A percentile compares a stretch with the other conserved stretches of the same genome.
Conservation (phyloP, 176 grass and related monocot genomes). For the Themeda triandra region DNA sequence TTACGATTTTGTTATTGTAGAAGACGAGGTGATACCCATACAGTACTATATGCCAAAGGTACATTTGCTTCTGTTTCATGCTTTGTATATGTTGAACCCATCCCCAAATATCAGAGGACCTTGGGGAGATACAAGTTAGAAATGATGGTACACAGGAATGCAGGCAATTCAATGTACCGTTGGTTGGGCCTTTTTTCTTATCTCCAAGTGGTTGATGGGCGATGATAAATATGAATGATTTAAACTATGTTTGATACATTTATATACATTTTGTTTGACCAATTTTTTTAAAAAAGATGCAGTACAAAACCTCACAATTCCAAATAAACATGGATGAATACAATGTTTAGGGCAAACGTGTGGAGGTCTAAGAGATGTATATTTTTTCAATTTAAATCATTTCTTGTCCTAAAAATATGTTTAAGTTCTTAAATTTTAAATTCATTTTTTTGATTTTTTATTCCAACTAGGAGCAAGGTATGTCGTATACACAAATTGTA, state of each 20-base stretch:
- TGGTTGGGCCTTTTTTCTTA: background rate
- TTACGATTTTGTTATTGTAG: background rate
- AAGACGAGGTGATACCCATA: background rate
- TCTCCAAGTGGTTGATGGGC: background rate
- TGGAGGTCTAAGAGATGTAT: background rate
- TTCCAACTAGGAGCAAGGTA: no score
- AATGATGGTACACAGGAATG: background rate
- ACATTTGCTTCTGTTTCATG: background rate
- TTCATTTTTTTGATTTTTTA: background rate
- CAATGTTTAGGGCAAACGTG: background rate
- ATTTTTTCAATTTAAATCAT: no score
- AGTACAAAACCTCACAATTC: background rate
- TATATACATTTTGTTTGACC: background rate
- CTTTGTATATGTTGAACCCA: background rate
- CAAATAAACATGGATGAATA: no score
- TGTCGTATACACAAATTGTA: no score
- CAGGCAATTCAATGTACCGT: background rate
- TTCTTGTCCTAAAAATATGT: background rate
- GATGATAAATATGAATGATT: background rate
- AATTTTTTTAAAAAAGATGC: background rate
- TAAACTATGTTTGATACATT: background rate
- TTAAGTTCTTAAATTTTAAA: background rate
- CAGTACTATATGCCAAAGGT: no score
- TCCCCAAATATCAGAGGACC: no score
- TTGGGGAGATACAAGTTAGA: no score